Evolutionary conservation across 768 basidiomycete genomes (phyloP), one percentile per base, ranked within the genome.

Genomic region (Gymnopilus junonius): DNA sequence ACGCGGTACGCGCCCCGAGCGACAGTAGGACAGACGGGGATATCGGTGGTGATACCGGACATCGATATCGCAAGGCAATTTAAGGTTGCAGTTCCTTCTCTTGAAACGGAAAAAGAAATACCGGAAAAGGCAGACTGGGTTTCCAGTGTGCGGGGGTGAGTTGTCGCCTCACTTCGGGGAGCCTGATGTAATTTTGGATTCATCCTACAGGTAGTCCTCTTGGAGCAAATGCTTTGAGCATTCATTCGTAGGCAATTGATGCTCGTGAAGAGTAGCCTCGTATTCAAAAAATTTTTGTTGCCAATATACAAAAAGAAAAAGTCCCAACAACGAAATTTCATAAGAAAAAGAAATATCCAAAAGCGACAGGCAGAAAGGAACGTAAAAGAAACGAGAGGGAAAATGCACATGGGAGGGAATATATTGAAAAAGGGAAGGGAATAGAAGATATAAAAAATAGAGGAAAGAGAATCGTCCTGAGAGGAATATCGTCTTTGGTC

Each of bases 271-370:
- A 39, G 8, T 39, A 21, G 23, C 27, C 54, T 37, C 40, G 34
- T 55, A 55, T 55, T 55, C 54, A 55, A 55, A 50, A 21, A 23
- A 40, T n/a, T 40, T 40, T 12, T 21, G n/a, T 8, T 55, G 54
- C 35, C 54, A 51, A 51, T 51, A 51, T 51, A 51, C 54, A 55
- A 55, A 27, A 27, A 12, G 17, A 55, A 54, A 53, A 37, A 55
- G 54, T 40, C 54, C 54, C 54, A 55, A 55, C 35, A 55, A 35
- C 53, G 34, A 54, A 51, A 51, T 51, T n/a, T 29, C 20, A 32
- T 15, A 14, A 32, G 29, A 51, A 17, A 29, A 31, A 21, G 15
- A n/a, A 50, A 11, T n/a, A 51, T 32, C 29, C 48, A 29, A 51
- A 37, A 55, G 25, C 23, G 23, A 55, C 23, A 39, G 3, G 40